Percentiles rank a stretch among this genome's conserved stretches.
Conservation (phyloP, 2,329 filamentous ascomycete species). For the Aspergillus versicolor region DNA sequence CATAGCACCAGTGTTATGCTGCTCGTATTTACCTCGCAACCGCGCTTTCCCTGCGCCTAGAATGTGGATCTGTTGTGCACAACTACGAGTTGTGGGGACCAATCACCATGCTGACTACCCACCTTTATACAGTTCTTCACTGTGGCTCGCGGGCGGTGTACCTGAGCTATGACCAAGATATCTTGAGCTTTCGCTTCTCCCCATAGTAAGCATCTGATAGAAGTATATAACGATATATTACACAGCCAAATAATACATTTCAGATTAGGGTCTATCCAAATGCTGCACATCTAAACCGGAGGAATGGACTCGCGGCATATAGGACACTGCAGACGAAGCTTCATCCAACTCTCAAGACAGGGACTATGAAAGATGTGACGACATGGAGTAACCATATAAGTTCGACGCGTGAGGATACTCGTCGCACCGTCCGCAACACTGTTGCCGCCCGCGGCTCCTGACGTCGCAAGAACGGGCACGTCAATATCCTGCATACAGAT, state of each 20-base stretch:
- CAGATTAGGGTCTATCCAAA: neutral
- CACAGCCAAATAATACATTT: neutral
- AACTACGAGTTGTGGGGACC: no score
- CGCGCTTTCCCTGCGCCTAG: no score
- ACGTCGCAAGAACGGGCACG: constrained; percentile 68
- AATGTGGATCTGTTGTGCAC: no score
- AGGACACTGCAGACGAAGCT: constrained; percentile 87
- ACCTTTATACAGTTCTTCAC: no score
- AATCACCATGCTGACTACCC: no score
- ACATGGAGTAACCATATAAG: constrained; percentile 97
- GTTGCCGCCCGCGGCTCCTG: constrained; percentile 51
- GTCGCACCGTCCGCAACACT: constrained; percentile 47
- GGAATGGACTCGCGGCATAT: constrained; percentile 90
- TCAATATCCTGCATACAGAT: constrained; percentile 93
- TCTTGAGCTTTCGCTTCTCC: no score
- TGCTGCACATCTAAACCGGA: constrained; percentile 59
- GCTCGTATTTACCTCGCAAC: no score
- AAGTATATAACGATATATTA: no score
- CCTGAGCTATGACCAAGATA: no score
- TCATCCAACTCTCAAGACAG: constrained; percentile 96
- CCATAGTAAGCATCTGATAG: no score
- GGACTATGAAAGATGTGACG: constrained; percentile 90
- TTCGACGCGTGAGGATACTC: constrained; percentile 72
- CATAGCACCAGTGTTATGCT: no score
- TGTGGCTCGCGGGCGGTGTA: no score